Evolutionary conservation across 83 land plant genomes (phyloP).

Genomic region (Thuja plicata): DNA sequence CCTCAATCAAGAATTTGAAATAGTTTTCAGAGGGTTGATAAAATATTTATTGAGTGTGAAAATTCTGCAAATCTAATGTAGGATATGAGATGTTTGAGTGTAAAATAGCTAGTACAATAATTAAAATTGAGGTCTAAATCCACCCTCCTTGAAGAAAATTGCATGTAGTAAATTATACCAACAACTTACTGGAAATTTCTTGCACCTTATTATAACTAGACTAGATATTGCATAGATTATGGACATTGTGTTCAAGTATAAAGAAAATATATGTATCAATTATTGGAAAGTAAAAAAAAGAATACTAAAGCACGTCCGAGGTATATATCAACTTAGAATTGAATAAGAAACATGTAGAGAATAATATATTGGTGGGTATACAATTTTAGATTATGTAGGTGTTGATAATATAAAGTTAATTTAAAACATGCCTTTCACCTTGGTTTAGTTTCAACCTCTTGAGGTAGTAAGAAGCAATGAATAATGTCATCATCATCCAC

Average conservation of each 20-base stretch:
- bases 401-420: too few species aligned
- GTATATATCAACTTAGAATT: too few species aligned
- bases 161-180: neutral
- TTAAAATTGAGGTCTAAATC: neutral
- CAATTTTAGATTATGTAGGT: too few species aligned
- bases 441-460: too few species aligned
- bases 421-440: too few species aligned
- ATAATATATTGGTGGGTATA: too few species aligned
- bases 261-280: too few species aligned
- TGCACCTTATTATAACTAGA: neutral
- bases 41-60: neutral
- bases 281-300: too few species aligned
- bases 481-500: too few species aligned
- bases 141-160: neutral
- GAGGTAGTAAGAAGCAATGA: too few species aligned
- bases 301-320: too few species aligned
- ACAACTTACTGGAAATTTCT: neutral
- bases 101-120: neutral
- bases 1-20: neutral
- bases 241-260: neutral
- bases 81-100: neutral
- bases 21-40: neutral
- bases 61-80: neutral
- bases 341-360: too few species aligned
- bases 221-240: neutral